phyloP scores from a whole-genome alignment of 192 early-diverging fungal genomes.

The Kappamyces sp. region DNA sequence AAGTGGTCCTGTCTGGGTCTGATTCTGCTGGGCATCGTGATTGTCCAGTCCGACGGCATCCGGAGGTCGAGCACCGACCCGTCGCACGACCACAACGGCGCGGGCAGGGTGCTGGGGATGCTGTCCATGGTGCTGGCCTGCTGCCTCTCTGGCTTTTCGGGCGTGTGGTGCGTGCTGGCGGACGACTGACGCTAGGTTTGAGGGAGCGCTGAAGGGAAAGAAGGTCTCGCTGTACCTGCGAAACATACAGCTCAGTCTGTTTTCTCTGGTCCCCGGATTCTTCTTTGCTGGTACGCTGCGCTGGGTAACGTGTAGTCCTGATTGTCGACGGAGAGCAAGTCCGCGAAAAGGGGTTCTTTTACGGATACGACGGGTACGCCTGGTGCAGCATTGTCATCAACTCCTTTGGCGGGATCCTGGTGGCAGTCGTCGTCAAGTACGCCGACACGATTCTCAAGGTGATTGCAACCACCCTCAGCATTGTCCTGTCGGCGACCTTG shows the following conservation, averaged over 20 bases:
- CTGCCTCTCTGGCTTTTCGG: constrained; percentile 14
- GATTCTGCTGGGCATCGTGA: constrained; percentile 68
- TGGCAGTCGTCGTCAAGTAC: constrained; percentile 82
- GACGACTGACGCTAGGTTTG: constrained; percentile 2
- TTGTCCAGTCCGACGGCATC: constrained; percentile 55
- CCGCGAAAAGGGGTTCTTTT: constrained; percentile 68
- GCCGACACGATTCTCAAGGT: constrained; percentile 88
- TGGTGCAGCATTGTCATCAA: constrained; percentile 65
- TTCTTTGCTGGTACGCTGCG: constrained; percentile 6
- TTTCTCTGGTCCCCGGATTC: constrained; percentile 13
- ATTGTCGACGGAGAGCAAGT: constrained; percentile 65
- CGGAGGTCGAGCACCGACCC: too few relatives aligned
- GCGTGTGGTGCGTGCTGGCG: neutral
- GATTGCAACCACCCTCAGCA: constrained; percentile 79
- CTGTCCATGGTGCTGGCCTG: constrained; percentile 3
- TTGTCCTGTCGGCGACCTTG: constrained; percentile 68
- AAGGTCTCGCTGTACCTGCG: constrained; percentile 1
- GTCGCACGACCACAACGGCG: neutral
- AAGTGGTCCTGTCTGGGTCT: constrained; percentile 73
- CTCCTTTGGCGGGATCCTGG: constrained; percentile 73
- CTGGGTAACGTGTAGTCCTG: constrained; percentile 31
- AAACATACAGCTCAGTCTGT: constrained; percentile 11
- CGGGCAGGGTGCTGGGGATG: neutral
- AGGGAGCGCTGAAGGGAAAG: constrained; percentile 1
- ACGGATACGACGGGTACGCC: constrained; percentile 68